These are phyloP conservation scores for Zygotorulaspora mrakii DNA, from an alignment of 1,139 yeast genomes.

Conservation along the genomic window DNA sequence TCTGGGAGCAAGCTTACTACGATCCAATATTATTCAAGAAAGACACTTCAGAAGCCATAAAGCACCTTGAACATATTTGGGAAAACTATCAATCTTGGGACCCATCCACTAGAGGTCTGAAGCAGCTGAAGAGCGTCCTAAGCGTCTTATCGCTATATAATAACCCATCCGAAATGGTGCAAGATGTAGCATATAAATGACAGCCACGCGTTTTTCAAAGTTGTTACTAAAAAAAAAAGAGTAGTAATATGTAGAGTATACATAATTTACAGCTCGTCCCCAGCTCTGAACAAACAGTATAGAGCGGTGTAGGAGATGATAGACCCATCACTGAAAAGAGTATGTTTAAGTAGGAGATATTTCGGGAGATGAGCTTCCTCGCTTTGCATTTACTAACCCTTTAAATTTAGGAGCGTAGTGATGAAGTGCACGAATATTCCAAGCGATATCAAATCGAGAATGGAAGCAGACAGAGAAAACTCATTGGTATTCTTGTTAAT, in stretches of 20 bases:
- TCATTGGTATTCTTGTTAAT: constrained; percentile 28
- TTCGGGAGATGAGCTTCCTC: not conserved
- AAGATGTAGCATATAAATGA: too few relatives aligned
- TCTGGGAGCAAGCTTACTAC: constrained; percentile 17
- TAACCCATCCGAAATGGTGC: constrained; percentile 23
- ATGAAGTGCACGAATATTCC: constrained; percentile 15
- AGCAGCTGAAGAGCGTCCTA: constrained; percentile 29
- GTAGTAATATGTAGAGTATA: too few relatives aligned
- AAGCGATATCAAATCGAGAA: constrained; percentile 23
- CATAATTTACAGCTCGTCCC: too few relatives aligned
- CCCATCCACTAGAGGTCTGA: constrained; percentile 36
- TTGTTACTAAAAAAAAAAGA: too few relatives aligned
- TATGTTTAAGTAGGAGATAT: constrained; percentile 5
- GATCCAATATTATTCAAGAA: constrained; percentile 22
- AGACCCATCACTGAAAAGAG: constrained; percentile 14
- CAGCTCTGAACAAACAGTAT: too few relatives aligned
- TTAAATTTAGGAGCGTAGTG: constrained; percentile 15
- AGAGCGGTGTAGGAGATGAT: too few relatives aligned
- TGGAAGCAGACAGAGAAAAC: constrained; percentile 43
- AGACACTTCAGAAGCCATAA: constrained; percentile 24
- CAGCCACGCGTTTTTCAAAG: too few relatives aligned
- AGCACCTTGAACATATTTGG: constrained; percentile 29
- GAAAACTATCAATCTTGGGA: constrained; percentile 32
- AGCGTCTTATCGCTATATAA: constrained; percentile 33
- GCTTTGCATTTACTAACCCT: constrained; percentile 5